Evolutionary conservation across 192 early-diverging fungal genomes (phyloP).

Genomic region (Phlyctochytrium planicorne): DNA sequence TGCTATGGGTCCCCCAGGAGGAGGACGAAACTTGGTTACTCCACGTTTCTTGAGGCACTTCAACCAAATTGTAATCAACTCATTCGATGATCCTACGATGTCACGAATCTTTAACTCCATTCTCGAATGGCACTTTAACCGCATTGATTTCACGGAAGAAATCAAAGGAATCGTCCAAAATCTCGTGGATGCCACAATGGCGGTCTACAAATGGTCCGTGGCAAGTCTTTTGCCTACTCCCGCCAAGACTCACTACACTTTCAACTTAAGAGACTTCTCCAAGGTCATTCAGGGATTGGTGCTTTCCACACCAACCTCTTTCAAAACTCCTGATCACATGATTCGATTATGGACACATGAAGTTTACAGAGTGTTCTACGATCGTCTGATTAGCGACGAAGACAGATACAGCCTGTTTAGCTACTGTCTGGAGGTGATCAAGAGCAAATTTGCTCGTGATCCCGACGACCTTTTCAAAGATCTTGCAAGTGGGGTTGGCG

Average conservation of each 20-base stretch:
- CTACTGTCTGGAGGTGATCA: constrained; percentile 43
- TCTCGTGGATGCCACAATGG: constrained; percentile 46
- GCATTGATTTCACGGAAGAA: constrained; percentile 54
- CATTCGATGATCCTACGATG: constrained; percentile 59
- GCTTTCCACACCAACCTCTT: constrained; percentile 46
- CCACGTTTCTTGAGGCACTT: constrained; percentile 62
- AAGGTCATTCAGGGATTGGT: constrained; percentile 61
- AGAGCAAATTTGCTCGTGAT: constrained; percentile 41
- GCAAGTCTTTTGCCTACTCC: constrained; percentile 62
- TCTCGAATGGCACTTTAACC: constrained; percentile 58
- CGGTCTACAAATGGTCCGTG: constrained; percentile 54
- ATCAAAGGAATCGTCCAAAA: constrained; percentile 38
- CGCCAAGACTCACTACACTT: constrained; percentile 67
- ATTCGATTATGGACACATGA: constrained; percentile 62
- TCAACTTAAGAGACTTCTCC: constrained; percentile 63
- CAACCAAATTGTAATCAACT: constrained; percentile 61
- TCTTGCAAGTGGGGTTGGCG: constrained; percentile 45
- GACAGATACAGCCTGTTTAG: constrained; percentile 50
- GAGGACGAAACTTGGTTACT: constrained; percentile 60
- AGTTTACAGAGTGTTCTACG: constrained; percentile 57
- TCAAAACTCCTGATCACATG: constrained; percentile 37
- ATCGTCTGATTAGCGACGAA: constrained; percentile 57
- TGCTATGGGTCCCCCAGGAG: constrained; percentile 65
- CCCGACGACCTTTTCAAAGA: constrained; percentile 50
- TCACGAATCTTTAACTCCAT: constrained; percentile 57